Evolutionary conservation across 495 filamentous ascomycete genomes (phyloP).

Genomic region (Aspergillus leporis): DNA sequence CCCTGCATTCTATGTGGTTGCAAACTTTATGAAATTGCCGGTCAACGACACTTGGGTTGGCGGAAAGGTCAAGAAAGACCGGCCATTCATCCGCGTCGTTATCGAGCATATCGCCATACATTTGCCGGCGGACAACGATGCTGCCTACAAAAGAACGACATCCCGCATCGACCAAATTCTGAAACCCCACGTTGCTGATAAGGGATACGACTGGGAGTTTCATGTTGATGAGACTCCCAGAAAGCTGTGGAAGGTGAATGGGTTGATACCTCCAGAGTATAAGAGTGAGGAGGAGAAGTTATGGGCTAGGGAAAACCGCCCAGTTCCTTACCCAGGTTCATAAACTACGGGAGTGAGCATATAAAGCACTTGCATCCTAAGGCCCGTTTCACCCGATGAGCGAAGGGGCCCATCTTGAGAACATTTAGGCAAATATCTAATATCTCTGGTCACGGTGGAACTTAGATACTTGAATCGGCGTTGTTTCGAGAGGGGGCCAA

Average conservation of each 20-base stretch:
- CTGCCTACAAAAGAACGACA: neutral
- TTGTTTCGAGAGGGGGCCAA: too few relatives aligned
- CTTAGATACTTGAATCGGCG: too few relatives aligned
- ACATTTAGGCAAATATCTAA: too few relatives aligned
- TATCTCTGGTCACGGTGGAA: too few relatives aligned
- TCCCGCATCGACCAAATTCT: conserved; percentile 19
- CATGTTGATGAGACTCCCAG: conserved; percentile 28
- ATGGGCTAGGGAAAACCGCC: conserved; percentile 24
- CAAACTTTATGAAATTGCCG: conserved; percentile 20
- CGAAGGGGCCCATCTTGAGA: too few relatives aligned
- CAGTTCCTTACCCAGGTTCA: too few relatives aligned
- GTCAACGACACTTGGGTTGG: conserved; percentile 17
- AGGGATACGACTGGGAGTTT: conserved; percentile 30
- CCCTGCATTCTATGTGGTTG: conserved; percentile 32
- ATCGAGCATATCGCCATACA: conserved; percentile 26
- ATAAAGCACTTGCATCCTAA: too few relatives aligned
- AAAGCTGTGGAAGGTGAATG: conserved; percentile 32
- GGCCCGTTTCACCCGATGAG: too few relatives aligned
- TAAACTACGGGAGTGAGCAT: too few relatives aligned
- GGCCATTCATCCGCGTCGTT: conserved; percentile 25
- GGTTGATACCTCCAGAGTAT: conserved; percentile 24
- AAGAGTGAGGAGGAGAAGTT: conserved; percentile 23
- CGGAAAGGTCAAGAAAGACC: conserved; percentile 2
- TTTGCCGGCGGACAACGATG: conserved; percentile 6
- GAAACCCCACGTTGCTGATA: conserved; percentile 24